Evolutionary conservation across 306 rosid genomes (phyloP).

Genomic region (Gastrolobium bilobum): DNA sequence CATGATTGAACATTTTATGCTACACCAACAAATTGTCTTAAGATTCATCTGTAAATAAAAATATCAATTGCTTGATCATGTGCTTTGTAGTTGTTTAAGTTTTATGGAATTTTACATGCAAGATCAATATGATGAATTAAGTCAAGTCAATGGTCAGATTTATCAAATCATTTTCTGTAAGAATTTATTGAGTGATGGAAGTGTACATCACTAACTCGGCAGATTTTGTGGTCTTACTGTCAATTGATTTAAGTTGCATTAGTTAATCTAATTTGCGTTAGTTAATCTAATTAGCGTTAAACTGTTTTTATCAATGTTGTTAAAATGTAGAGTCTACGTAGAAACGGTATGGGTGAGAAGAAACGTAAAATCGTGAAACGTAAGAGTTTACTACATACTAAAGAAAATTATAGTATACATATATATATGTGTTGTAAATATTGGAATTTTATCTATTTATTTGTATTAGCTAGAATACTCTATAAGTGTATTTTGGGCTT

Average conservation of each 20-base stretch:
- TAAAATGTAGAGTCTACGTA: too few species aligned
- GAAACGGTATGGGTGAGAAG: too few species aligned
- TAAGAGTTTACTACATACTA: too few species aligned
- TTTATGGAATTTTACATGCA: not conserved
- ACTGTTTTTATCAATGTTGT: too few species aligned
- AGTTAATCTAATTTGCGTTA: too few species aligned
- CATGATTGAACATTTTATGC: not conserved
- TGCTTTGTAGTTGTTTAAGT: slow-evolving; percentile 2
- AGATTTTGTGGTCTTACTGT: not conserved
- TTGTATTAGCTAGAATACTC: too few species aligned
- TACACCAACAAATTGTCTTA: not conserved
- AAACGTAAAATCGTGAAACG: too few species aligned
- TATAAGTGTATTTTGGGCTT: too few species aligned
- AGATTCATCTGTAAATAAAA: not conserved
- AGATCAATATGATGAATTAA: not conserved
- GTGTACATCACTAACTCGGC: not conserved
- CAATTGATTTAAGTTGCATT: slow-evolving; percentile 17
- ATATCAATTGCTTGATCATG: slow-evolving; percentile 16
- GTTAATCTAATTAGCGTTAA: too few species aligned
- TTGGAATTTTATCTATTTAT: too few species aligned
- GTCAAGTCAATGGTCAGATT: not conserved
- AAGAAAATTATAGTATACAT: too few species aligned
- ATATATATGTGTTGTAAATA: too few species aligned
- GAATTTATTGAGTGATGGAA: not conserved
- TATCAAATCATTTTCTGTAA: not conserved